Conservation (phyloP, 805 yeast genomes). For the Candida nanaspora region DNA sequence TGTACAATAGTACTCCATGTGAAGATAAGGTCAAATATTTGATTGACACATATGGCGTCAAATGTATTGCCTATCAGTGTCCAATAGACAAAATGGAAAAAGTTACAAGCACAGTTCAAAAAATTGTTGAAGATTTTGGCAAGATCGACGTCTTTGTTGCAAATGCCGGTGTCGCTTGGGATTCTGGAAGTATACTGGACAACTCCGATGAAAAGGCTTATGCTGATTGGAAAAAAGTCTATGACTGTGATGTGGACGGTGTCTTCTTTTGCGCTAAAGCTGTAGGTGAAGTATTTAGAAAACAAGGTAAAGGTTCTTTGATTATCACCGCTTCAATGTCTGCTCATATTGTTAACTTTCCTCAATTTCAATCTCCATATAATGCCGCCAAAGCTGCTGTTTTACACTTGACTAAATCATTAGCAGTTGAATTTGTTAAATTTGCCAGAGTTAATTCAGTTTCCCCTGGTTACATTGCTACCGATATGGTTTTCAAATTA, state of each 20-base stretch:
- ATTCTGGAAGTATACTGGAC: constrained; percentile 45
- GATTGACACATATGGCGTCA: constrained; percentile 51
- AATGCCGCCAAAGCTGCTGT: constrained; percentile 85
- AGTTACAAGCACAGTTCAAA: constrained; percentile 42
- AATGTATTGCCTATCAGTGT: constrained; percentile 58
- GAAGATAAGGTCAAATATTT: constrained; percentile 53
- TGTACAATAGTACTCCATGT: constrained; percentile 60
- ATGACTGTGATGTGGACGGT: constrained; percentile 72
- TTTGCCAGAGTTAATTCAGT: constrained; percentile 80
- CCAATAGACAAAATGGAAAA: constrained; percentile 41
- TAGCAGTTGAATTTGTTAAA: constrained; percentile 86
- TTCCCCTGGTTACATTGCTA: constrained; percentile 81
- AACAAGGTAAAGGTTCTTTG: constrained; percentile 70
- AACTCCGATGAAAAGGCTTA: constrained; percentile 37
- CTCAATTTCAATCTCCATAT: constrained; percentile 81
- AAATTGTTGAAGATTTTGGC: constrained; percentile 63
- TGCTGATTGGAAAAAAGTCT: constrained; percentile 62
- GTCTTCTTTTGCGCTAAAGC: constrained; percentile 74
- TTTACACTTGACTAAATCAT: constrained; percentile 64
- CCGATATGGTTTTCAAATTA: constrained; percentile 51
- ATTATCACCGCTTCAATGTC: constrained; percentile 87
- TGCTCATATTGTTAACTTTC: constrained; percentile 79
- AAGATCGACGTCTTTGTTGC: constrained; percentile 79
- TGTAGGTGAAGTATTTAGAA: constrained; percentile 65
- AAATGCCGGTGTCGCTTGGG: constrained; percentile 87